A percentile compares a stretch with the other conserved stretches of the same genome.
These are phyloP conservation scores for Tolypocladium endophyticum DNA, from an alignment of 2,329 filamentous ascomycete species.

Conservation along the genomic window DNA sequence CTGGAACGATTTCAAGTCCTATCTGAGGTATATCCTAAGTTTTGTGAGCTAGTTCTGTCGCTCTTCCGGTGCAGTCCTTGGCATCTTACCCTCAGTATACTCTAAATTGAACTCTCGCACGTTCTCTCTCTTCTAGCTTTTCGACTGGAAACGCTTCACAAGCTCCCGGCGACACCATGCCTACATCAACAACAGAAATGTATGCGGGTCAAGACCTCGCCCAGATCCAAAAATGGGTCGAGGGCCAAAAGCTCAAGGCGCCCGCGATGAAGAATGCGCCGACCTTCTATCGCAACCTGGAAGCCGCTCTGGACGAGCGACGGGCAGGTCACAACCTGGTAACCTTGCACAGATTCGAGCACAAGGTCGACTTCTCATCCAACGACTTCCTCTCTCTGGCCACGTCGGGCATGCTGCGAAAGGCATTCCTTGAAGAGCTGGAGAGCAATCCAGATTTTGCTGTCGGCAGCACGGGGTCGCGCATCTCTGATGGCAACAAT, in stretches of 20 bases:
- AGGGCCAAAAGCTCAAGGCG: not conserved
- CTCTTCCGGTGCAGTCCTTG: too few species aligned
- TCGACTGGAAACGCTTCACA: too few species aligned
- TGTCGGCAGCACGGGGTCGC: not conserved
- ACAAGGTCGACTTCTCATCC: slow-evolving; percentile 45
- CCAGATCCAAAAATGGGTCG: not conserved
- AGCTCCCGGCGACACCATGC: not conserved
- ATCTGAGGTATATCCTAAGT: too few species aligned
- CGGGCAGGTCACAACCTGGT: slow-evolving; percentile 11
- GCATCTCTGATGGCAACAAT: not conserved
- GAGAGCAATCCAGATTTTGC: not conserved
- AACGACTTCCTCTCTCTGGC: slow-evolving; percentile 56
- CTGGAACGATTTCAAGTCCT: not conserved
- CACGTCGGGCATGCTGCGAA: slow-evolving; percentile 32
- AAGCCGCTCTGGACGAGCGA: slow-evolving; percentile 17
- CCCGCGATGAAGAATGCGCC: not conserved
- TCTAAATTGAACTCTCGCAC: too few species aligned
- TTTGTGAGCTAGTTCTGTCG: not conserved
- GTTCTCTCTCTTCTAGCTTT: too few species aligned
- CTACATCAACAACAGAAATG: not conserved
- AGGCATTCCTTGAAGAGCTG: slow-evolving; percentile 33
- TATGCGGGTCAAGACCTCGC: not conserved
- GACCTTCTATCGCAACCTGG: slow-evolving; percentile 13
- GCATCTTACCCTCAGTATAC: too few species aligned
- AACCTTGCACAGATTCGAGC: slow-evolving; percentile 12